Percentiles rank a stretch among this genome's conserved stretches.
Evolutionary conservation across 148 eudicot genomes (phyloP).

Genomic region (Vaccinium macrocarpon): DNA sequence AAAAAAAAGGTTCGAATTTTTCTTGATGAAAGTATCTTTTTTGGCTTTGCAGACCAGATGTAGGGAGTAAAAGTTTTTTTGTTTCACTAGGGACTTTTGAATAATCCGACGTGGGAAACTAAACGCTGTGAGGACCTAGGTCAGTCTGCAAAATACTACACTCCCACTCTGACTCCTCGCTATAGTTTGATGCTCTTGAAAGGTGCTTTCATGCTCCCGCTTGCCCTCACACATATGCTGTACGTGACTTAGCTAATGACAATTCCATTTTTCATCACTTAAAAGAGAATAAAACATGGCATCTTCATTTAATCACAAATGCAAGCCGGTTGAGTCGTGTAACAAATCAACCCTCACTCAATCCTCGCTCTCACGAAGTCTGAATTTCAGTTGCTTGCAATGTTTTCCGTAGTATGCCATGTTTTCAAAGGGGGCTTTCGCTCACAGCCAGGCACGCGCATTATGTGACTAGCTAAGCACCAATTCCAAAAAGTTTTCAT

Average conservation of each 20-base stretch:
- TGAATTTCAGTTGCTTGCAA: too few relatives aligned
- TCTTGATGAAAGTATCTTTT: too few relatives aligned
- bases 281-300: not conserved
- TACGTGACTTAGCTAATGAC: not conserved
- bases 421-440: not conserved
- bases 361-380: too few relatives aligned
- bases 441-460: not conserved
- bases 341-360: constrained; percentile 27
- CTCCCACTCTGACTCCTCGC: not conserved
- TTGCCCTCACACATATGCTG: not conserved
- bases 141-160: not conserved
- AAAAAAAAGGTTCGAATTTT: too few relatives aligned
- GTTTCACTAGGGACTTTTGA: not conserved
- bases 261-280: not conserved
- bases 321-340: constrained; percentile 59
- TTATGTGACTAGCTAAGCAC: not conserved
- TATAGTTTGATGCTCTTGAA: not conserved
- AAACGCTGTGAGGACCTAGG: not conserved
- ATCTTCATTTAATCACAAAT: constrained; percentile 44
- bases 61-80: not conserved
- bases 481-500: not conserved
- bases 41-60: too few relatives aligned
- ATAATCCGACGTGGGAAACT: not conserved
- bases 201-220: not conserved
- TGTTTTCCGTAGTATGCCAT: too few relatives aligned